Percentiles rank a stretch among this genome's conserved stretches.
Evolutionary conservation across 805 yeast genomes (phyloP).

Genomic region (Wickerhamiella parazyma): DNA sequence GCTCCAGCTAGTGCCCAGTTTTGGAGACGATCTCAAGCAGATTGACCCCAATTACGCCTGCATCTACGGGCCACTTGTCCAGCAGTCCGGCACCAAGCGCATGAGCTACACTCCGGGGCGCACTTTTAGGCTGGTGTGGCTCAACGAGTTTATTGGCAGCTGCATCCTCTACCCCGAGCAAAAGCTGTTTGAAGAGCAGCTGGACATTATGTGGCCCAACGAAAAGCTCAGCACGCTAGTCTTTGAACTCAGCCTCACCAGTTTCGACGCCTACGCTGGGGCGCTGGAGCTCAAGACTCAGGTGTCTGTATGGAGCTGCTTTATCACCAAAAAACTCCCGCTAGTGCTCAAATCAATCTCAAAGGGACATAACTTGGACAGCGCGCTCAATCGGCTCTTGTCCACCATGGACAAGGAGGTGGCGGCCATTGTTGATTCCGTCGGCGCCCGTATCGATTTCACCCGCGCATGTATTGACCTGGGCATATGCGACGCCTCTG

Average conservation of each 20-base stretch:
- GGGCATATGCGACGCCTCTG: constrained; percentile 18
- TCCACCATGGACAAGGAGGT: constrained; percentile 21
- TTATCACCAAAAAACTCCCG: constrained; percentile 36
- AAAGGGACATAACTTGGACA: constrained; percentile 27
- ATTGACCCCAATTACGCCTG: not conserved
- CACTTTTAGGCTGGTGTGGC: constrained; percentile 18
- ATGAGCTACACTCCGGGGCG: constrained; percentile 9
- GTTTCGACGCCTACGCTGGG: constrained; percentile 33
- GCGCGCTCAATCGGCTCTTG: constrained; percentile 20
- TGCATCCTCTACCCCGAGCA: constrained; percentile 10
- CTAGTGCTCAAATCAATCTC: constrained; percentile 27
- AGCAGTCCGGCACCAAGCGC: not conserved
- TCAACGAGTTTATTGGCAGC: constrained; percentile 15
- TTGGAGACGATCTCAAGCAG: not conserved
- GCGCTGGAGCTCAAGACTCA: constrained; percentile 25
- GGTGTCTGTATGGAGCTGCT: constrained; percentile 33
- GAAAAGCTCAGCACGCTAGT: constrained; percentile 19
- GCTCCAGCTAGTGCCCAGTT: not conserved
- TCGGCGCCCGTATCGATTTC: constrained; percentile 12
- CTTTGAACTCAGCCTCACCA: constrained; percentile 31
- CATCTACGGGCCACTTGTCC: not conserved
- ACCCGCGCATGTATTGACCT: constrained; percentile 16
- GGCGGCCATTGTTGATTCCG: constrained; percentile 14
- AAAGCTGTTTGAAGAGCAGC: constrained; percentile 10
- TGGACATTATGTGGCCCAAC: constrained; percentile 20